These are phyloP conservation scores for Aureobasidium sp. DNA, from an alignment of 2,329 filamentous ascomycete genomes.

Conservation along the genomic window DNA sequence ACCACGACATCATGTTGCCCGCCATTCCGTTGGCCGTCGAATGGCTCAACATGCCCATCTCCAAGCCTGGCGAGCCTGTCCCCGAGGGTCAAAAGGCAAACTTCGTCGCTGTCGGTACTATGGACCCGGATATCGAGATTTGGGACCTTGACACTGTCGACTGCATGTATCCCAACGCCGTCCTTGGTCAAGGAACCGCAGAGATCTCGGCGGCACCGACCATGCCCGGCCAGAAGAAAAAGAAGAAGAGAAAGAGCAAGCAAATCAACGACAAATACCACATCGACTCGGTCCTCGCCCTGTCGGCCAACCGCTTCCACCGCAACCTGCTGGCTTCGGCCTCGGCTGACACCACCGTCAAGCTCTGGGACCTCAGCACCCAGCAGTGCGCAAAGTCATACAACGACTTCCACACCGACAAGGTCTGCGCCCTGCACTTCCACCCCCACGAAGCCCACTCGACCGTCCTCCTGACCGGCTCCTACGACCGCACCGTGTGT, in stretches of 20 bases:
- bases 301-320: slow-evolving; percentile 88
- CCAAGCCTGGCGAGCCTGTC: slow-evolving; percentile 50
- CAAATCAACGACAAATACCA: slow-evolving; percentile 89
- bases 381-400: slow-evolving; percentile 93
- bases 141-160: slow-evolving; percentile 96
- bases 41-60: slow-evolving; percentile 89
- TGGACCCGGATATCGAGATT: slow-evolving; percentile 97
- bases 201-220: slow-evolving; percentile 24
- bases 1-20: slow-evolving; percentile 98
- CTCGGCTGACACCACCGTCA: slow-evolving; percentile 93
- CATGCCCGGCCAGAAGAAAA: slow-evolving; percentile 56
- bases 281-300: slow-evolving; percentile 83
- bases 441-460: slow-evolving; percentile 82
- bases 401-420: slow-evolving; percentile 80
- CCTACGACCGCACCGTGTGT: slow-evolving; percentile 88
- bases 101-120: slow-evolving; percentile 90
- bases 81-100: slow-evolving; percentile 63
- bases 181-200: slow-evolving; percentile 65
- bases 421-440: slow-evolving; percentile 95
- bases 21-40: slow-evolving; percentile 92
- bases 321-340: slow-evolving; percentile 89
- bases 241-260: slow-evolving; percentile 83
- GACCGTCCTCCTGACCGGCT: slow-evolving; percentile 82
- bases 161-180: slow-evolving; percentile 96
- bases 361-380: slow-evolving; percentile 94